phyloP scores from a whole-genome alignment of 805 yeast species.

The Ogataea wickerhamii region DNA sequence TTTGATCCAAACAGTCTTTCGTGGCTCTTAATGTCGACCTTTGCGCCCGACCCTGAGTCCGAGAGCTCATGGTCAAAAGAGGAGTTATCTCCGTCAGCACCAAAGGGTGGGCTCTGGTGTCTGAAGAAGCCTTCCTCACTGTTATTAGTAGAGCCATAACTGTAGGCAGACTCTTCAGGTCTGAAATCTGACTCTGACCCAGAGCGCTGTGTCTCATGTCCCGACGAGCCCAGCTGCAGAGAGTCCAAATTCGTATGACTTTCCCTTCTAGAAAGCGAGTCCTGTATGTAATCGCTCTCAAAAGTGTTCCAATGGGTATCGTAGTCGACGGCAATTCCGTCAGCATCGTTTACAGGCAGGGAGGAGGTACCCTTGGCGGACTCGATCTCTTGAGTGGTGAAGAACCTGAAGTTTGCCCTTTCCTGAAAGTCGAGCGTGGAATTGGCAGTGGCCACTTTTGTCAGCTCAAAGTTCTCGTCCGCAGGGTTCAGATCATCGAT shows the following conservation, averaged over 20 bases:
- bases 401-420: constrained; percentile 64
- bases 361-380: constrained; percentile 87
- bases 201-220: neutral
- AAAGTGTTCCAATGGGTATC: constrained; percentile 72
- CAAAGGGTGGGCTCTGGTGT: constrained; percentile 17
- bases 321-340: constrained; percentile 55
- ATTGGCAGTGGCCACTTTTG: constrained; percentile 36
- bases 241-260: neutral
- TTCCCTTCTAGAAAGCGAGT: constrained; percentile 4
- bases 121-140: constrained; percentile 20
- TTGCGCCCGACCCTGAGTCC: constrained; percentile 16
- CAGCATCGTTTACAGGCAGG: constrained; percentile 36
- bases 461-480: constrained; percentile 30
- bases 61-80: constrained; percentile 13
- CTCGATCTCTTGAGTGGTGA: constrained; percentile 78
- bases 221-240: neutral
- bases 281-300: constrained; percentile 40
- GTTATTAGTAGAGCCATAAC: constrained; percentile 17
- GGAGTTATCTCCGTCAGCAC: constrained; percentile 17
- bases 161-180: neutral
- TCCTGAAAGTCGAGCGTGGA: constrained; percentile 34
- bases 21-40: constrained; percentile 32
- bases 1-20: constrained; percentile 41
- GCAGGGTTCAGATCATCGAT: constrained; percentile 7
- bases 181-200: neutral